These are phyloP conservation scores for Sonneratia caseolaris DNA, from an alignment of 345 rosid genomes.

Conservation along the genomic window DNA sequence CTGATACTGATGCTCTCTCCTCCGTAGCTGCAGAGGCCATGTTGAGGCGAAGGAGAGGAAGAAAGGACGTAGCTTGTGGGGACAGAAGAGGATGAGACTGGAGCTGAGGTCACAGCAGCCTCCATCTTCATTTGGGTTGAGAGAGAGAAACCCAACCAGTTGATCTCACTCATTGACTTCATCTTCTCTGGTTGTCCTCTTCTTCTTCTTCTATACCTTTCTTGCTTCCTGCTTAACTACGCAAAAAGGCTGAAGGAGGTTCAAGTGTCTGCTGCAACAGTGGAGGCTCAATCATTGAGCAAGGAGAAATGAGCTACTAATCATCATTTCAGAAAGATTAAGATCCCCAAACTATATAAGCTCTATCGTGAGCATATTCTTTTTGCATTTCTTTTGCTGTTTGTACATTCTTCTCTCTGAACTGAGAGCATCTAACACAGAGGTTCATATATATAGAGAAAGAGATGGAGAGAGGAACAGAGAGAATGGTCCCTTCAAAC, in stretches of 20 bases:
- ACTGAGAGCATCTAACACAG: background rate
- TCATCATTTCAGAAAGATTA: background rate
- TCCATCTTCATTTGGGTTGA: constrained; percentile 73
- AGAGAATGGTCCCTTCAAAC: constrained; percentile 16
- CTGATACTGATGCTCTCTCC: background rate
- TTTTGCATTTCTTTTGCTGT: background rate
- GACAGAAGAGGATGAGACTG: constrained; percentile 17
- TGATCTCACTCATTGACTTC: constrained; percentile 8
- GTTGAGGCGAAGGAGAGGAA: constrained; percentile 19
- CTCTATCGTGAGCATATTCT: background rate
- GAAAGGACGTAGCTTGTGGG: constrained; percentile 36
- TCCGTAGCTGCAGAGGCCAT: constrained; percentile 28
- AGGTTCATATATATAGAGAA: constrained; percentile 24
- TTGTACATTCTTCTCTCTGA: background rate
- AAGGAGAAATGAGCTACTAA: too few species aligned
- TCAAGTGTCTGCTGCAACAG: background rate
- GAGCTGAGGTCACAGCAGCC: constrained; percentile 14
- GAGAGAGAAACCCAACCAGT: constrained; percentile 73
- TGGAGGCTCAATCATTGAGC: background rate
- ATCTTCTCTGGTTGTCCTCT: background rate
- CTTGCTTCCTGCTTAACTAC: background rate
- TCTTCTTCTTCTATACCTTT: background rate
- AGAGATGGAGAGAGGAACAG: background rate
- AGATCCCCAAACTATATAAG: background rate
- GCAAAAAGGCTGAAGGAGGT: background rate